Percentiles rank a stretch among this genome's conserved stretches.
phyloP scores from a whole-genome alignment of 1,139 yeast genomes.

The Sporopachydermia cereana region DNA sequence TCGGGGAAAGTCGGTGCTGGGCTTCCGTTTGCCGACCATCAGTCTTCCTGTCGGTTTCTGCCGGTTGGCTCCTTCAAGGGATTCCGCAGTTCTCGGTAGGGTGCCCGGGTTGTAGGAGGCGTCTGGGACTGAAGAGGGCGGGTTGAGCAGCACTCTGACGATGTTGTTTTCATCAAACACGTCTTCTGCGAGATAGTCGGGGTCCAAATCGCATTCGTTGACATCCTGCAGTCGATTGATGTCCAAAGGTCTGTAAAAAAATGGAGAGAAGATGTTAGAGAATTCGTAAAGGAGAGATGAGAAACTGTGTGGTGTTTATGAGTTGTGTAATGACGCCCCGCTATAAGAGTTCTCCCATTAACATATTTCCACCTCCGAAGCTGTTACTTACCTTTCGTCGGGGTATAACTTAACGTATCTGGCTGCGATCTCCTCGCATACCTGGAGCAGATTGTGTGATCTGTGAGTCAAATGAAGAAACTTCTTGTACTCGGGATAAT shows the following conservation, averaged over 20 bases:
- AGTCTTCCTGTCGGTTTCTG: conserved; percentile 1
- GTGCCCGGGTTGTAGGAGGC: background rate
- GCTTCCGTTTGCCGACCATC: conserved; percentile 4
- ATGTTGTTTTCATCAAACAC: conserved; percentile 47
- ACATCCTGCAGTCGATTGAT: conserved; percentile 52
- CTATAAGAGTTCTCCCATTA: too few relatives aligned
- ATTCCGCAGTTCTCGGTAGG: background rate
- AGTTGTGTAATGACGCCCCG: too few relatives aligned
- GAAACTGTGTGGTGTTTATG: too few relatives aligned
- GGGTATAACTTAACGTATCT: conserved; percentile 57
- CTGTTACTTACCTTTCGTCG: conserved; percentile 25
- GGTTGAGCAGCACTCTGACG: conserved; percentile 18
- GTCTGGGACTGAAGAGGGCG: background rate
- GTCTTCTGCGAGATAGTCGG: conserved; percentile 54
- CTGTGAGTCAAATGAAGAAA: conserved; percentile 52
- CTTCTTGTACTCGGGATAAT: conserved; percentile 17
- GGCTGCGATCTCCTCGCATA: conserved; percentile 37
- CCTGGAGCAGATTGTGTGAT: conserved; percentile 31
- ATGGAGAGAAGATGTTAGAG: conserved; percentile 1
- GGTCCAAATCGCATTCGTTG: conserved; percentile 63
- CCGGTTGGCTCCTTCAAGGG: background rate
- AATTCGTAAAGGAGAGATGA: too few relatives aligned
- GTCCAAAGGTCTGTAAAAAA: conserved; percentile 26
- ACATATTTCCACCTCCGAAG: too few relatives aligned
- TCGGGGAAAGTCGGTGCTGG: conserved; percentile 1